phyloP scores from a whole-genome alignment of 1,284 basidiomycete genomes.

The Cutaneotrichosporon cyanovorans region DNA sequence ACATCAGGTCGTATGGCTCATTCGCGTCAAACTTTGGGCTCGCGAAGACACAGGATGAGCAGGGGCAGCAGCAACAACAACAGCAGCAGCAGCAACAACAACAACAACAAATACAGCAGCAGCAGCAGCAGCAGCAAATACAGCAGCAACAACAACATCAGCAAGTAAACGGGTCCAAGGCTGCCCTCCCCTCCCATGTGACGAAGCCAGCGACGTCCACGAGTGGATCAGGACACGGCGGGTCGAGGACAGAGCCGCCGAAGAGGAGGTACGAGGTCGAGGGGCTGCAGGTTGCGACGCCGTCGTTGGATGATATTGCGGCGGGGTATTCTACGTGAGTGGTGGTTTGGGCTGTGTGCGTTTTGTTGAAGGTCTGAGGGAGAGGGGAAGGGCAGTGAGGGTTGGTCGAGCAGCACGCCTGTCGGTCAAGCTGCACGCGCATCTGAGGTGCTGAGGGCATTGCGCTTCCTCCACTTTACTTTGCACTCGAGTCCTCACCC shows the following conservation, averaged over 20 bases:
- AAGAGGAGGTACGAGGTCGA: constrained; percentile 34
- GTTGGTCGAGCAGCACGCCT: constrained; percentile 5
- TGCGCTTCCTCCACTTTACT: no score
- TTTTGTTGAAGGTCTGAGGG: no score
- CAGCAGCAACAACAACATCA: not conserved
- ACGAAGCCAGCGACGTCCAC: constrained; percentile 3
- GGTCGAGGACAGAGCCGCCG: constrained; percentile 36
- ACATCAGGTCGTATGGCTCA: constrained; percentile 9
- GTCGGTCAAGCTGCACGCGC: no score
- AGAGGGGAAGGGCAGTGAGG: no score
- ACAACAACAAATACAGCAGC: not conserved
- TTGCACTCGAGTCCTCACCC: no score
- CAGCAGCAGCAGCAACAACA: not conserved
- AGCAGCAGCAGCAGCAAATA: not conserved
- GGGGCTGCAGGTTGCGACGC: constrained; percentile 18
- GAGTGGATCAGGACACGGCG: constrained; percentile 24
- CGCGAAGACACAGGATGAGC: not conserved
- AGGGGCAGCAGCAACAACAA: not conserved
- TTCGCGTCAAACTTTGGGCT: constrained; percentile 7
- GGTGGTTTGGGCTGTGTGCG: no score
- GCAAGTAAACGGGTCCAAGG: not conserved
- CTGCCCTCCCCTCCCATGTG: not conserved
- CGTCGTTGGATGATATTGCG: constrained; percentile 26
- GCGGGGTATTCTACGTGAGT: constrained; percentile 17
- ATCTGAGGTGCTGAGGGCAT: no score